These are phyloP conservation scores for Cenchrus fungigraminus DNA, from an alignment of 176 grass and related monocot species.

Conservation along the genomic window DNA sequence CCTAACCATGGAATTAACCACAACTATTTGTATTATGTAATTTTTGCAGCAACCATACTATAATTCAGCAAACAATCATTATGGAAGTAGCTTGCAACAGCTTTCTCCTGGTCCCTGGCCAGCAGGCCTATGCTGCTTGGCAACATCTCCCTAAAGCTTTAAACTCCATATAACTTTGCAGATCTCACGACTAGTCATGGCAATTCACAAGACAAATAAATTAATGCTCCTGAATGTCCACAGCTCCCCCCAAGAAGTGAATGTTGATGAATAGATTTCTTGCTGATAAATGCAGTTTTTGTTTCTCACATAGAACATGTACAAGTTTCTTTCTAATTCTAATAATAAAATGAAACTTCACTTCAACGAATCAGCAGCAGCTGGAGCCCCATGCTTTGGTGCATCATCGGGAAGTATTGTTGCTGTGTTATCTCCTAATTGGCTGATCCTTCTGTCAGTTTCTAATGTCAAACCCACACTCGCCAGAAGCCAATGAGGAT, in stretches of 20 bases:
- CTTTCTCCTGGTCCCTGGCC: background rate
- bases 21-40: too few relatives aligned
- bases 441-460: background rate
- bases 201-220: background rate
- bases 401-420: background rate
- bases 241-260: background rate
- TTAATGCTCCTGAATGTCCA: background rate
- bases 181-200: background rate
- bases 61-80: too few relatives aligned
- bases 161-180: slow-evolving; percentile 49
- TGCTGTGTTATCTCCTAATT: background rate
- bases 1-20: too few relatives aligned
- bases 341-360: background rate
- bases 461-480: background rate
- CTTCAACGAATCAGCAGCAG: background rate
- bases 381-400: background rate
- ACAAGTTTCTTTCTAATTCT: background rate
- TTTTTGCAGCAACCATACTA: too few relatives aligned
- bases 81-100: too few relatives aligned
- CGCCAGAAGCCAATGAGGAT: background rate
- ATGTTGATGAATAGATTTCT: background rate
- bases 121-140: background rate
- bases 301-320: background rate
- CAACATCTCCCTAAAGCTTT: slow-evolving; percentile 41
- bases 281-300: background rate